Percentiles rank a stretch among this genome's conserved stretches.
Evolutionary conservation across 78 protist species (phyloP).

Genomic region (Dictyostelium brefeldianum): DNA sequence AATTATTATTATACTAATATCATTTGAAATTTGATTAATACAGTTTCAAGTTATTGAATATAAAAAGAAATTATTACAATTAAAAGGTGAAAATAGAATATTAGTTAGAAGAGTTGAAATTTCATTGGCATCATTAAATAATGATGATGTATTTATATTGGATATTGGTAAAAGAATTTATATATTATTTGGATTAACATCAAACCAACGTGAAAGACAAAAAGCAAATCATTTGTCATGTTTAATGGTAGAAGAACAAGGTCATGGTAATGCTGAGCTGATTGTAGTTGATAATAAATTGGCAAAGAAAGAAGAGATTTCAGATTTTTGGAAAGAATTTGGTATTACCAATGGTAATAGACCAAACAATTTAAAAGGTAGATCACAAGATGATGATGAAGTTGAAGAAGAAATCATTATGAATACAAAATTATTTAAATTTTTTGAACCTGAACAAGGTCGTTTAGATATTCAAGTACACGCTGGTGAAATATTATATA

Average conservation of each 20-base stretch:
- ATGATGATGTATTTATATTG: slow-evolving; percentile 46
- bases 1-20: neutral
- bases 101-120: slow-evolving; percentile 17
- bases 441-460: slow-evolving; percentile 36
- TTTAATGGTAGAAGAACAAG: neutral
- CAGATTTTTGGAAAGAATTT: slow-evolving; percentile 59
- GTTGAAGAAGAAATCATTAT: slow-evolving; percentile 8
- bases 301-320: slow-evolving; percentile 15
- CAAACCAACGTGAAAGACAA: slow-evolving; percentile 17
- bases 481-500: slow-evolving; percentile 16
- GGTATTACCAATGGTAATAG: neutral
- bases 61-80: slow-evolving; percentile 38
- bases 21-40: neutral
- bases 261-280: neutral
- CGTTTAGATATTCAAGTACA: slow-evolving; percentile 59
- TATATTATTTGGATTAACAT: slow-evolving; percentile 36
- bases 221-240: slow-evolving; percentile 50
- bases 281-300: slow-evolving; percentile 2
- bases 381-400: neutral
- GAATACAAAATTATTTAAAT: slow-evolving; percentile 20
- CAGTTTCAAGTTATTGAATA: slow-evolving; percentile 44
- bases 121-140: neutral
- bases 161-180: slow-evolving; percentile 40
- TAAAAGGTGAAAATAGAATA: slow-evolving; percentile 17
- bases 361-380: neutral